A percentile compares a stretch with the other conserved stretches of the same genome.
phyloP scores from a whole-genome alignment of 2,329 filamentous ascomycete genomes.

The Allantophomopsis cytisporea region DNA sequence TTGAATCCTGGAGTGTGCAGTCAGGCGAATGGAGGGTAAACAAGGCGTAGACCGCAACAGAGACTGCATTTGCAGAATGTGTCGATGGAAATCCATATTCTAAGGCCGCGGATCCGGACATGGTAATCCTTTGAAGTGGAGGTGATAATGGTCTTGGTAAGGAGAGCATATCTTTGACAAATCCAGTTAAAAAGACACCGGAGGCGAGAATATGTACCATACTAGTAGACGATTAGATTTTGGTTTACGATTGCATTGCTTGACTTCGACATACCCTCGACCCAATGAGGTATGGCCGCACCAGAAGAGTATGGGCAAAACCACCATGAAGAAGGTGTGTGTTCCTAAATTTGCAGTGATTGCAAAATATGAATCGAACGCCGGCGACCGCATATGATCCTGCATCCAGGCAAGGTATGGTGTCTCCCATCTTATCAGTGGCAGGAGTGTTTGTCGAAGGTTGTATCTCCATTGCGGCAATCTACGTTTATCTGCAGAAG shows the following conservation, averaged over 20 bases:
- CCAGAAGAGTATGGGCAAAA: slow-evolving; percentile 92
- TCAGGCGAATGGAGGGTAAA: slow-evolving; percentile 53
- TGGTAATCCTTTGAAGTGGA: slow-evolving; percentile 85
- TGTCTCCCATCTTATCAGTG: slow-evolving; percentile 87
- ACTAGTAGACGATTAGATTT: slow-evolving; percentile 21
- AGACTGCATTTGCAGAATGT: slow-evolving; percentile 93
- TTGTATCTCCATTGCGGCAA: slow-evolving; percentile 83
- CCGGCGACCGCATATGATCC: slow-evolving; percentile 62
- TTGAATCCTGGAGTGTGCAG: slow-evolving; percentile 43
- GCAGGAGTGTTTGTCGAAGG: slow-evolving; percentile 69
- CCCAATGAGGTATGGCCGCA: slow-evolving; percentile 77
- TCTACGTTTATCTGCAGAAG: slow-evolving; percentile 55
- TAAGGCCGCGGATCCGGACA: slow-evolving; percentile 88
- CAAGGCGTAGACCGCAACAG: slow-evolving; percentile 76
- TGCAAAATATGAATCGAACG: slow-evolving; percentile 92
- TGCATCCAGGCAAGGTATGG: slow-evolving; percentile 85
- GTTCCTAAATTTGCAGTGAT: slow-evolving; percentile 93
- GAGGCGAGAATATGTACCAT: slow-evolving; percentile 64
- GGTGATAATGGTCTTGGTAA: slow-evolving; percentile 85
- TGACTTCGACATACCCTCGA: slow-evolving; percentile 54
- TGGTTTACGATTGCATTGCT: slow-evolving; percentile 1
- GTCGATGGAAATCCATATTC: slow-evolving; percentile 98
- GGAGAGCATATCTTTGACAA: slow-evolving; percentile 88
- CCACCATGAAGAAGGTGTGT: slow-evolving; percentile 97
- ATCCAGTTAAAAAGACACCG: slow-evolving; percentile 80